phyloP scores from a whole-genome alignment of 129 eudicot genomes.

The Pseudognaphalium luteoalbum region DNA sequence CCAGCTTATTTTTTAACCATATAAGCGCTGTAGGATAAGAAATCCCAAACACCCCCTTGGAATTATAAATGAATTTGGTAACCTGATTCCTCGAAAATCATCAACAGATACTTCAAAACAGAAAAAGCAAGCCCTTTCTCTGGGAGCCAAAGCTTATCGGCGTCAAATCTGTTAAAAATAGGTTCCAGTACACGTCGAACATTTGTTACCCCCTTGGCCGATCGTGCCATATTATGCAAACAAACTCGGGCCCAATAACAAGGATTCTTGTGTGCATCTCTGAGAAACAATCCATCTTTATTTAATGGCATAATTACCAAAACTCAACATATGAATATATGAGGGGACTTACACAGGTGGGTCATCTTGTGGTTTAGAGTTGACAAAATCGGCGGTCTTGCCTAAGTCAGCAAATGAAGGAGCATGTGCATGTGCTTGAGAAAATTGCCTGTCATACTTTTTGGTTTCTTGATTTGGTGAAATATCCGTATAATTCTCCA shows the following conservation, averaged over 20 bases:
- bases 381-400: slow-evolving; percentile 29
- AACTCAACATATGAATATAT: background rate
- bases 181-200: slow-evolving; percentile 81
- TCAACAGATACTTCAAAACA: slow-evolving; percentile 59
- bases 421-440: slow-evolving; percentile 37
- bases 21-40: background rate
- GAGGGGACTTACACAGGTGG: slow-evolving; percentile 44
- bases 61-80: background rate
- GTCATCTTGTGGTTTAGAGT: slow-evolving; percentile 32
- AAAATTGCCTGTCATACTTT: slow-evolving; percentile 29
- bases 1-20: background rate
- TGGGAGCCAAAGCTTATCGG: slow-evolving; percentile 64
- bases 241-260: slow-evolving; percentile 77
- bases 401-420: slow-evolving; percentile 39
- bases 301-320: background rate
- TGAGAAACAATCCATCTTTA: slow-evolving; percentile 17
- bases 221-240: slow-evolving; percentile 64
- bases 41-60: background rate
- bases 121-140: slow-evolving; percentile 65
- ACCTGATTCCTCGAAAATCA: slow-evolving; percentile 79
- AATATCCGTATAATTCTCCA: slow-evolving; percentile 61
- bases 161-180: slow-evolving; percentile 61
- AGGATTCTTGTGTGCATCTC: slow-evolving; percentile 68
- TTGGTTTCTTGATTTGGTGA: slow-evolving; percentile 33
- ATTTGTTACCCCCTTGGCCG: slow-evolving; percentile 71